Conservation (phyloP, 371 early-diverging fungal genomes). For the Thermomucor indicae-seudaticae region DNA sequence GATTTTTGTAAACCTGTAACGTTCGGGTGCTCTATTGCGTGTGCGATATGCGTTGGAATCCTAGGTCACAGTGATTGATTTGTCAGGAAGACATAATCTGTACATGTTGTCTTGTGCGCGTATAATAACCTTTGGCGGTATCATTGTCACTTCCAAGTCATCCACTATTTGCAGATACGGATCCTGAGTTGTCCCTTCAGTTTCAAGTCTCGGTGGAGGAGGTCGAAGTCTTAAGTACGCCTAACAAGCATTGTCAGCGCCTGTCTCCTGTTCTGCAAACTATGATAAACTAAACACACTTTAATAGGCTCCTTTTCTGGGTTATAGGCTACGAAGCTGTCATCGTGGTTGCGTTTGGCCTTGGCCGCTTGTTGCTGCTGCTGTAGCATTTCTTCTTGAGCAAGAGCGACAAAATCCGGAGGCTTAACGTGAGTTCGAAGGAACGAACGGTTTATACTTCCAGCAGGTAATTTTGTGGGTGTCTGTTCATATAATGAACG, state of each 20-base stretch:
- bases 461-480: slow-evolving; percentile 5
- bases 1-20: slow-evolving; percentile 64
- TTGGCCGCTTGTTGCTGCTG: not conserved
- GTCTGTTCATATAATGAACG: slow-evolving; percentile 6
- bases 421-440: slow-evolving; percentile 3
- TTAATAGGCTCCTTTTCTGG: slow-evolving; percentile 26
- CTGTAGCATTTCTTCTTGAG: slow-evolving; percentile 4
- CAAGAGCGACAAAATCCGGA: slow-evolving; percentile 9
- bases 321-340: slow-evolving; percentile 19
- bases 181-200: not conserved
- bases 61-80: slow-evolving; percentile 1
- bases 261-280: not conserved
- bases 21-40: slow-evolving; percentile 45
- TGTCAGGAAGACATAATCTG: not conserved
- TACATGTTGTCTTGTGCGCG: not conserved
- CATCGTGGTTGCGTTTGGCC: slow-evolving; percentile 7
- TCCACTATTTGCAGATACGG: slow-evolving; percentile 49
- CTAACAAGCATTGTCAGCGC: slow-evolving; percentile 8
- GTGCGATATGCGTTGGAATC: slow-evolving; percentile 36
- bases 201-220: slow-evolving; percentile 8
- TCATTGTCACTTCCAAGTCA: slow-evolving; percentile 41
- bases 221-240: slow-evolving; percentile 47
- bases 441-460: slow-evolving; percentile 7
- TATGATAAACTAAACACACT: slow-evolving; percentile 1
- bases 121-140: slow-evolving; percentile 46